Evolutionary conservation across 2,329 filamentous ascomycete species (phyloP), one percentile per base, ranked within the genome.

Genomic region (Keithomyces neogunnii): DNA sequence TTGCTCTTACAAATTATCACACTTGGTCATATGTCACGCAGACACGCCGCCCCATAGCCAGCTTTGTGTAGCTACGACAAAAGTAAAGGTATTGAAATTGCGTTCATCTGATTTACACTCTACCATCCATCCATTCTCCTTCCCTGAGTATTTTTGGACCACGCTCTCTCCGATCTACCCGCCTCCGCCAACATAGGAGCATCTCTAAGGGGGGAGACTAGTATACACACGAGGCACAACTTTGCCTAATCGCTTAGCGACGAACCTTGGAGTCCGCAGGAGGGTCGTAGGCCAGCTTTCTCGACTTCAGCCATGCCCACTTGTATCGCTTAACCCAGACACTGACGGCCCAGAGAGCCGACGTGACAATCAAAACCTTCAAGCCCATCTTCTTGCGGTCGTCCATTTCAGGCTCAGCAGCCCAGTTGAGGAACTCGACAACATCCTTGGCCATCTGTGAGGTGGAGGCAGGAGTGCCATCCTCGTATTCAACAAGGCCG

Each of bases 381-480:
- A 95, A 84, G 65, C 93, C 93, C 93, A 97, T 99, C 79, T 90
- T 93, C 88, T 99, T 99, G 69, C 93, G 88, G 69, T 96, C 86
- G 68, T 99, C 93, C 90, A 96, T 96, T 80, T 99, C 93, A 47
- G 93, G 93, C 78, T 99, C 93, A 53, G 93, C 91, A 50, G 93
- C 81, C 93, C 93, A 99, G 85, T 99, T 97, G 68, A 99, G 81
- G 79, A 99, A 99, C 76, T 99, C 93, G 55, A 88, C 85, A 55
- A 99, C 93, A 64, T 99, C 93, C 85, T 99, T 99, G 72, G 93
- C 93, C 93, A 99, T 99, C 77, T 99, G 93, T 57, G 92, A 96
- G 60, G 90, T 90, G 56, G 92, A 89, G 47, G 93, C 93, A 49
- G 90, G 88, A 42, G 93, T 99, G 57, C 82, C 90, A 62, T 99